Evolutionary conservation across 148 eudicot genomes (phyloP).

Genomic region (Agrostemma githago): DNA sequence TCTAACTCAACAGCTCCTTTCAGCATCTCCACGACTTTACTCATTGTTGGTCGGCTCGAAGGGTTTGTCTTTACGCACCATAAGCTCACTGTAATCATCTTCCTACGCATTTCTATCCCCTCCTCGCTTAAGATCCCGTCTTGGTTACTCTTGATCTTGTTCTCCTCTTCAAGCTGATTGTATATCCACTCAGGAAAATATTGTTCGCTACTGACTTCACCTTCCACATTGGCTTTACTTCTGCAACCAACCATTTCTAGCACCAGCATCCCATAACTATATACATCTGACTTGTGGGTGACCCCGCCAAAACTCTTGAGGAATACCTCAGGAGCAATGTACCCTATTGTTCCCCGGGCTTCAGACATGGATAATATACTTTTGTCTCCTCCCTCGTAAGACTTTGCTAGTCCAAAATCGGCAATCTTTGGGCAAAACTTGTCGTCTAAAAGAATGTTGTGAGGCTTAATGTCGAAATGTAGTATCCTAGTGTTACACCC

Average conservation of each 20-base stretch:
- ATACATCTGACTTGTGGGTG: slow-evolving; percentile 30
- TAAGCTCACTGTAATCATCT: slow-evolving; percentile 44
- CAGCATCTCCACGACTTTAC: slow-evolving; percentile 41
- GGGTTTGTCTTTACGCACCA: slow-evolving; percentile 49
- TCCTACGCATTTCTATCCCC: slow-evolving; percentile 28
- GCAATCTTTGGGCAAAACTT: slow-evolving; percentile 35
- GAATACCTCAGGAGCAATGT: slow-evolving; percentile 35
- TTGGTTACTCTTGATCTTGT: slow-evolving; percentile 14
- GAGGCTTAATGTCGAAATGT: slow-evolving; percentile 41
- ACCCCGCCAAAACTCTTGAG: slow-evolving; percentile 28
- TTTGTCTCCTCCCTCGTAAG: slow-evolving; percentile 24
- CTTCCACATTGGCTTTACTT: slow-evolving; percentile 2
- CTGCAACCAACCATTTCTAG: slow-evolving; percentile 29
- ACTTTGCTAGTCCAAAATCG: slow-evolving; percentile 40
- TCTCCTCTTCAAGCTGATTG: slow-evolving; percentile 22
- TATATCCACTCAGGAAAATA: slow-evolving; percentile 34
- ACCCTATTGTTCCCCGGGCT: slow-evolving; percentile 34
- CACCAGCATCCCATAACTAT: slow-evolving; percentile 27
- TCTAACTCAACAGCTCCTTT: slow-evolving; percentile 27
- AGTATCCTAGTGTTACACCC: slow-evolving; percentile 38
- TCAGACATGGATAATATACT: slow-evolving; percentile 23
- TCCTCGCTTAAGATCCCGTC: slow-evolving; percentile 1
- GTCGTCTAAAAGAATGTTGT: slow-evolving; percentile 34
- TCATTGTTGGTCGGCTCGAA: slow-evolving; percentile 40
- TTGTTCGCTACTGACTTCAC: slow-evolving; percentile 3